phyloP scores from a whole-genome alignment of 2,329 filamentous ascomycete species.

The Calcarisporium arbuscula region DNA sequence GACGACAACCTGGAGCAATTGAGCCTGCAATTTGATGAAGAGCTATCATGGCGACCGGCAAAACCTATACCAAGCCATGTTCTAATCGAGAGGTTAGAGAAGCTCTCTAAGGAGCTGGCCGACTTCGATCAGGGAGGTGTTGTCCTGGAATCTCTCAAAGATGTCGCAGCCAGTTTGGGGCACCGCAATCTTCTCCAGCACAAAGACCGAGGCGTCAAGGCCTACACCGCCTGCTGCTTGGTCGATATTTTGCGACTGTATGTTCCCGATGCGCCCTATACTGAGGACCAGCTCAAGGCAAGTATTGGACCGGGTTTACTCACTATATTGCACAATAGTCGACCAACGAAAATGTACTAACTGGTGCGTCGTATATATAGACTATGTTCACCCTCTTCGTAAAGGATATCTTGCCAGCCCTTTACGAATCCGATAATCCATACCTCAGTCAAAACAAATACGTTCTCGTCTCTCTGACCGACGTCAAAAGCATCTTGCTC shows the following conservation, averaged over 20 bases:
- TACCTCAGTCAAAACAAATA: conserved; percentile 94
- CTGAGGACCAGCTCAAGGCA: conserved; percentile 83
- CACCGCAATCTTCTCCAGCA: conserved; percentile 77
- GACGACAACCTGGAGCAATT: conserved; percentile 21
- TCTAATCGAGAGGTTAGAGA: conserved; percentile 73
- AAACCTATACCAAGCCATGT: conserved; percentile 81
- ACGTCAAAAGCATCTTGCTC: conserved; percentile 91
- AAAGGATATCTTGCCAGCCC: conserved; percentile 72
- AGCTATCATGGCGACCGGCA: conserved; percentile 85
- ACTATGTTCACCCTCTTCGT: conserved; percentile 92
- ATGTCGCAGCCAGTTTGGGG: conserved; percentile 79
- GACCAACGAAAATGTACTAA: too few species aligned
- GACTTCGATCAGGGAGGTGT: conserved; percentile 83
- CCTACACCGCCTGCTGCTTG: conserved; percentile 80
- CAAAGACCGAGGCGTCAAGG: conserved; percentile 89
- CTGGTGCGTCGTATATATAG: conserved; percentile 47
- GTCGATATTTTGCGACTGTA: conserved; percentile 91
- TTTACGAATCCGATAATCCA: conserved; percentile 79
- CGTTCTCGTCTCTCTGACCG: conserved; percentile 78
- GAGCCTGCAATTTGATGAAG: conserved; percentile 71
- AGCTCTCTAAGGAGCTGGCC: conserved; percentile 74
- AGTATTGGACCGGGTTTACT: conserved; percentile 15
- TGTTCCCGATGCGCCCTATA: conserved; percentile 92
- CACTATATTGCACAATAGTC: too few species aligned
- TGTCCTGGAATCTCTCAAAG: conserved; percentile 73